Base-by-base conservation (phyloP, 495 filamentous ascomycete species). In the Penicillium cinerascens region DNA sequence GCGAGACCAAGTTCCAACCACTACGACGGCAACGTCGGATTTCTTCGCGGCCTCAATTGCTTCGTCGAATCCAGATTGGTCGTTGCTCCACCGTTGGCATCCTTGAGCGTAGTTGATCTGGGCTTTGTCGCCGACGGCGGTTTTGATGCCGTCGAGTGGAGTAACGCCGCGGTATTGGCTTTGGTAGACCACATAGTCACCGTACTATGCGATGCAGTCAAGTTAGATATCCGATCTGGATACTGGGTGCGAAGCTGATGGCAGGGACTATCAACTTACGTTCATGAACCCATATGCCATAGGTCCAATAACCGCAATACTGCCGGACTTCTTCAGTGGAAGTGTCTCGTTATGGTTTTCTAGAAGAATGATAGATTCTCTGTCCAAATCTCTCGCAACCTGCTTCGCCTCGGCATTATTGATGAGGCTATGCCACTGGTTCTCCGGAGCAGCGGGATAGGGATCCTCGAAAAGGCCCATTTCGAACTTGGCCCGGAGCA, bases 221-320 rank as follows among this genome's bases (percentile, higher is more conserved):
- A 2, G 27, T 51, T 7, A 17, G 3, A 44, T 16, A 20, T 33
- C 27, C 6, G 27, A 37, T 25, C 18, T 16, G 8, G 41, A 3
- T 20, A 43, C 7, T n/a, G n/a, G n/a, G n/a, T n/a, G n/a, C 7
- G 15, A 23, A 39, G 18, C 15, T 41, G 18, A 3, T 16, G 18
- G 16, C 20, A 23, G 5, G 33, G 49, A n/a, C 2, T 15, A 23
- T 22, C 25, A 21, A 69, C 77, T 70, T 53, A 85, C 82, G 55
- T 88, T 88, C 77, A 87, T 83, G 52, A 69, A 86, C 1, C 81
- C 85, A 64, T 85, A 71, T 0, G 84, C 86, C 84, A 89, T 87
- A 13, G 85, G 85, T 0, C 85, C 85, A 54, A 89, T 85, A n/a
- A 88, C 82, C 3, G 84, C 86, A 57, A 89, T 71, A 18, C 75